A percentile compares a stretch with the other conserved stretches of the same genome.
Evolutionary conservation across 2,329 filamentous ascomycete genomes (phyloP).

Genomic region (Sporothrix pallida): DNA sequence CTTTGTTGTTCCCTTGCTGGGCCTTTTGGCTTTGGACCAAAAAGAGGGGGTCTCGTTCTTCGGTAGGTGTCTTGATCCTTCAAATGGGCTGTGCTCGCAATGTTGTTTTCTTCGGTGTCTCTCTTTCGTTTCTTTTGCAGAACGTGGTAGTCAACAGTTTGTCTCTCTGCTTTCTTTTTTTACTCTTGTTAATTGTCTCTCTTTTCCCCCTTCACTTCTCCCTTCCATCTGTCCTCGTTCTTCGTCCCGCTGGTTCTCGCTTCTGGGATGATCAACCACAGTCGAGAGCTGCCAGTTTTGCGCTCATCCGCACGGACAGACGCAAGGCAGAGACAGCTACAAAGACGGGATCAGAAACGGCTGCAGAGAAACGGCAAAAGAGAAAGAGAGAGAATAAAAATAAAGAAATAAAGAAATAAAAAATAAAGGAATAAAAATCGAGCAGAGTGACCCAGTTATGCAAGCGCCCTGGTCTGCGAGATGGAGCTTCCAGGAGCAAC

Average conservation of each 20-base stretch:
- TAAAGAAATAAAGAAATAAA: neutral
- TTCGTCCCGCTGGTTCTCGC: neutral
- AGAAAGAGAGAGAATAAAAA: neutral
- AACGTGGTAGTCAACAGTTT: neutral
- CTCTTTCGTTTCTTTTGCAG: slow-evolving; percentile 1
- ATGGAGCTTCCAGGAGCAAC: too few species aligned
- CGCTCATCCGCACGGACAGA: slow-evolving; percentile 27
- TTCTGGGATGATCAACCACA: slow-evolving; percentile 7
- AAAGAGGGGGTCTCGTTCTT: neutral
- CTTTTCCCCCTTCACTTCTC: neutral
- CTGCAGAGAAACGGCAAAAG: neutral
- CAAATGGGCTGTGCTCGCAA: slow-evolving; percentile 16
- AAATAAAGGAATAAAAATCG: neutral
- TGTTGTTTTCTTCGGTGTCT: neutral
- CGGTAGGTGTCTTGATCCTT: slow-evolving; percentile 17
- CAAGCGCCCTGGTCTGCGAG: too few species aligned
- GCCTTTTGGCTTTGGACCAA: neutral
- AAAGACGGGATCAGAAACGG: slow-evolving; percentile 3
- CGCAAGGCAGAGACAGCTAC: slow-evolving; percentile 18
- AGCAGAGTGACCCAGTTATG: neutral
- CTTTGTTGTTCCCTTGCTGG: neutral
- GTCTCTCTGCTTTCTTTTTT: slow-evolving; percentile 1
- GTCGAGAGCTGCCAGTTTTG: neutral
- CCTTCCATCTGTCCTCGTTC: slow-evolving; percentile 14
- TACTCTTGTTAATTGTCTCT: neutral